Percentiles rank a stretch among this genome's conserved stretches.
phyloP scores from a whole-genome alignment of 306 rosid genomes.

The Adenanthera pavonina region DNA sequence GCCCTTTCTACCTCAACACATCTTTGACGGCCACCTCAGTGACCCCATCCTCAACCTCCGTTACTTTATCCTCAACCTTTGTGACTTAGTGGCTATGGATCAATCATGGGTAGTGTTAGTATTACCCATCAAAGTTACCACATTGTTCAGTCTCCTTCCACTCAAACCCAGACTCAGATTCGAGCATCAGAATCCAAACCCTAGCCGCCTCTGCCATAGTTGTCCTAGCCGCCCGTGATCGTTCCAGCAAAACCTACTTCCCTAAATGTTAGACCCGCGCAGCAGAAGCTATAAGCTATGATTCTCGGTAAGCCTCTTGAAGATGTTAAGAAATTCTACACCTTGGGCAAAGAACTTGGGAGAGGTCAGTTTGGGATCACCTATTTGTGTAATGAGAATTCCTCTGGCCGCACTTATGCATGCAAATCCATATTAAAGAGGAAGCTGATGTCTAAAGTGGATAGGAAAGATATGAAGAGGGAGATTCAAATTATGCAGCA shows the following conservation, averaged over 20 bases:
- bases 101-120: conserved; percentile 28
- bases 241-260: conserved; percentile 39
- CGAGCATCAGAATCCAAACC: conserved; percentile 38
- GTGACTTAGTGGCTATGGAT: conserved; percentile 27
- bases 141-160: conserved; percentile 41
- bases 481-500: conserved; percentile 94
- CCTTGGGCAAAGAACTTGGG: conserved; percentile 81
- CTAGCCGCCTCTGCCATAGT: conserved; percentile 32
- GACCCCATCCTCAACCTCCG: no score
- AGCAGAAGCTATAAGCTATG: conserved; percentile 47
- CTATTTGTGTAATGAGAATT: conserved; percentile 74
- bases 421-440: conserved; percentile 90
- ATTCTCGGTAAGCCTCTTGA: conserved; percentile 75
- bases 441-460: conserved; percentile 64
- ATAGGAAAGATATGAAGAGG: conserved; percentile 77
- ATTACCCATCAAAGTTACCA: conserved; percentile 38
- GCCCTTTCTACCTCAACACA: no score
- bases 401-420: conserved; percentile 64
- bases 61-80: no score
- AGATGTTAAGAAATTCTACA: conserved; percentile 65
- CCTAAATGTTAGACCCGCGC: conserved; percentile 37
- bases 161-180: conserved; percentile 38
- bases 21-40: no score
- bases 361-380: conserved; percentile 93
- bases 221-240: conserved; percentile 28